Evolutionary conservation across 306 rosid species (phyloP), one percentile per base, ranked within the genome.

Genomic region (Canavalia gladiata): DNA sequence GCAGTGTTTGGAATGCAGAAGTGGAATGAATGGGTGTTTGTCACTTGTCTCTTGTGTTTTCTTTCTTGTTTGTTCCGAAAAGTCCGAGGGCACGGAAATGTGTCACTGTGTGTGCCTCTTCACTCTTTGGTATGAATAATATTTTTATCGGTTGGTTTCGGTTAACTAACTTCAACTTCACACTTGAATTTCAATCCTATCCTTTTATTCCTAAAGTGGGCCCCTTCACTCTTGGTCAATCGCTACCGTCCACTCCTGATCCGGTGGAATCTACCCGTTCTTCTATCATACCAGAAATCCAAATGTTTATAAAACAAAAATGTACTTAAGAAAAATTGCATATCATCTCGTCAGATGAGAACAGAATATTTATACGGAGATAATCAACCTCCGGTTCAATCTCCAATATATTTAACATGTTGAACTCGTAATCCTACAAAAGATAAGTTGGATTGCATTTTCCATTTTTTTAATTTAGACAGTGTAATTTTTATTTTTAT

Each of bases 51-150:
- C 54, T 39, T 9, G 43, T 51, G 25, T 18, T 18, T 35, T 28
- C 62, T 49, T 45, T 43, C 6, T 2, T 65, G 51, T 76, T 73
- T 25, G 45, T 74, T 73, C 28, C 90, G 90, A 77, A 5, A 78
- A 80, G 63, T 49, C 47, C 87, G 92, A 86, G 72, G 86, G 34
- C 43, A 70, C 86, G 86, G 6, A 75, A 54, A 69, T 63, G 76
- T 58, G 74, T 74, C 45, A 30, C 47, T 31, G 77, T 42, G 45
- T 35, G 30, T 52, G 72, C 51, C 18, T 49, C 33, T 31, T 4
- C 12, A 50, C 37, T 37, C 68, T 13, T 65, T 39, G 34, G 5
- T 13, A 9, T 60, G 31, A 50, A 49, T 41, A 72, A n/a, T 37
- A 37, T 37, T 35, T 75, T 60, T 4, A 41, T 47, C 54, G 6